Base-by-base conservation (phyloP, 2,329 filamentous ascomycete genomes). In the Lizonia empirigonia region DNA sequence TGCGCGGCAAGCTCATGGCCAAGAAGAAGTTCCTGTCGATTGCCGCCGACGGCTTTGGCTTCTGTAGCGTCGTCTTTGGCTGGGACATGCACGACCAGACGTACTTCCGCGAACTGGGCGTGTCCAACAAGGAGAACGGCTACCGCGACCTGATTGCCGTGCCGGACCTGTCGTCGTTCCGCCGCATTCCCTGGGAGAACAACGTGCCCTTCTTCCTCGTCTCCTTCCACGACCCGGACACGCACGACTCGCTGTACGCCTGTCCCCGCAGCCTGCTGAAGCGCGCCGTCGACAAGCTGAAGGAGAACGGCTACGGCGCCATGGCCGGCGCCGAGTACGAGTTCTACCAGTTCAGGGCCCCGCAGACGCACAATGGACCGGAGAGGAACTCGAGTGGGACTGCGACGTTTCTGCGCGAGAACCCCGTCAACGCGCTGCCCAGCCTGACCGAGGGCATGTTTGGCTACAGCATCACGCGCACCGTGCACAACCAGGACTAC, bases 11-110 rank as follows among this genome's bases (percentile, higher is more conserved):
- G 77, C 82, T 96, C 55, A 86, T 96, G 75, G 90, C 90, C 64
- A 96, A 96, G 81, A 88, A 87, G 71, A 96, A 97, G 77, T 96
- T 97, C 74, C 78, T 96, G 29, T 90, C 89, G 23, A 83, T 96
- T 44, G 87, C 87, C n/a, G 75, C 83, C 33, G 82, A 85, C 35
- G 92, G 91, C 42, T 96, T 96, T 64, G 92, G 91, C 45, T 96
- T 96, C 80, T 96, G 92, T 79, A 94, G 89, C 16, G 91, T 96
- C 61, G 85, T 96, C 59, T 96, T 96, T 67, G 91, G 92, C 71
- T 96, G 92, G 92, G 91, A 97, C 75, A 96, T 96, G 90, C 91
- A 97, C 74, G 92, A 97, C 69, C 82, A 85, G 77, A 95, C 90
- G 9, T 97, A 96, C 74, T 87, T 90, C 71, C 85, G 82, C 63